Evolutionary conservation across 2,329 filamentous ascomycete genomes (phyloP), one percentile per base, ranked within the genome.

Genomic region (Trichoderma koningii): DNA sequence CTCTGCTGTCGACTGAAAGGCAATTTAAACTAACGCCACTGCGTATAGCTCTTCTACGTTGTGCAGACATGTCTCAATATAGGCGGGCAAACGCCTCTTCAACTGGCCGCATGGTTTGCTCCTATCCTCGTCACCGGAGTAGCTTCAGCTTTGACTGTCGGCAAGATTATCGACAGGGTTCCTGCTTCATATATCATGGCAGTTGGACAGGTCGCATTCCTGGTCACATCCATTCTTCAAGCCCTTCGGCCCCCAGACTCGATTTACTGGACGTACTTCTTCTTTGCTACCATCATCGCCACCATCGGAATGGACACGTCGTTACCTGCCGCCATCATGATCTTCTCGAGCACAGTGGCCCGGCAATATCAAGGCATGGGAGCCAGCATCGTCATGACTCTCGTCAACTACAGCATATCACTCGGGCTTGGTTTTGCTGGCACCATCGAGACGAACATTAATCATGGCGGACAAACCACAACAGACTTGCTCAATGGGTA

Each of bases 361-460:
- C 77, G 76, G 63, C 74, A 79, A 48, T 76, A 84, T 63, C 80
- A 83, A 69, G 80, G 81, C 4, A 77, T 82, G 12, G 81, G 76
- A 0, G 80, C 78, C 10, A 85, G 81, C 19, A 72, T 90, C 6
- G 84, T 89, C 38, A 86, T 83, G 65, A 89, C 87, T 0, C 79
- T 88, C 12, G 84, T 90, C 67, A 90, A 91, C 73, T 91, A 90
- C 71, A 83, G 83, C 65, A 89, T 91, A 41, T 86, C 85, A 1
- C 74, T 90, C 3, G 87, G 85, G 0, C 78, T 91, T 0, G 89
- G 88, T 0, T 82, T 91, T 52, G 87, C 87, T 0, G 87, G 87
- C 0, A 89, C 86, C 0, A 82, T 89, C 2, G 86, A 90, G 14
- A 38, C 34, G 34, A 38, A 38, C 34, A 38, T 38, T 14, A 38